phyloP scores from a whole-genome alignment of 164 flowering plant species.

The Vitis labrusca region DNA sequence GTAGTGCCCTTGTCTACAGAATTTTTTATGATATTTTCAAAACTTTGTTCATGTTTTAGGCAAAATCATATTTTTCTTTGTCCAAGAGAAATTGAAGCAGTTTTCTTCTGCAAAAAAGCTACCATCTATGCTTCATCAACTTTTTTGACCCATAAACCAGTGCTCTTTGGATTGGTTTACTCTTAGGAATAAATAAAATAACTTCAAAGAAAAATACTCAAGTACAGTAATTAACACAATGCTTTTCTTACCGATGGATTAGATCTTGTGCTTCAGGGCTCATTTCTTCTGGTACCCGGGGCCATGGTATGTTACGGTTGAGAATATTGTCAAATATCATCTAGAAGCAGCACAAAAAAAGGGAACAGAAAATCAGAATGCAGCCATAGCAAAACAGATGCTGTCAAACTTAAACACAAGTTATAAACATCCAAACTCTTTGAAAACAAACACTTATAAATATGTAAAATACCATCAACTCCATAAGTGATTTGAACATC shows the following conservation, averaged over 20 bases:
- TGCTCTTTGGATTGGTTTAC: no score
- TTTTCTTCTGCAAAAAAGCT: no score
- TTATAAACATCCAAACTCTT: neutral
- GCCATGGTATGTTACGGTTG: constrained; percentile 98
- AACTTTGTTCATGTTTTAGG: no score
- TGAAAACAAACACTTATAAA: no score
- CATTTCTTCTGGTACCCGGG: constrained; percentile 89
- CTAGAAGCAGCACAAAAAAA: constrained; percentile 35
- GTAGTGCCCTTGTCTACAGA: no score
- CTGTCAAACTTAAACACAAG: neutral
- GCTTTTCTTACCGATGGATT: constrained; percentile 71
- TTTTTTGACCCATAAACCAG: no score
- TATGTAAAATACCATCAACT: neutral
- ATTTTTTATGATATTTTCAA: no score
- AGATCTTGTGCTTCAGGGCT: constrained; percentile 84
- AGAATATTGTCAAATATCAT: constrained; percentile 95
- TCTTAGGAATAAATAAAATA: no score
- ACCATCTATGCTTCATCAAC: no score
- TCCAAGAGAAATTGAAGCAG: no score
- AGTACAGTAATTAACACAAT: neutral
- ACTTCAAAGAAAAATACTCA: neutral
- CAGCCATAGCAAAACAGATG: neutral
- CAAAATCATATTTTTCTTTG: no score
- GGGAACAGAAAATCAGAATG: neutral
- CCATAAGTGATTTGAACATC: neutral